Percentiles rank a stretch among this genome's conserved stretches.
These are phyloP conservation scores for Amylocarpus encephaloides DNA, from an alignment of 2,329 filamentous ascomycete genomes.

Conservation along the genomic window DNA sequence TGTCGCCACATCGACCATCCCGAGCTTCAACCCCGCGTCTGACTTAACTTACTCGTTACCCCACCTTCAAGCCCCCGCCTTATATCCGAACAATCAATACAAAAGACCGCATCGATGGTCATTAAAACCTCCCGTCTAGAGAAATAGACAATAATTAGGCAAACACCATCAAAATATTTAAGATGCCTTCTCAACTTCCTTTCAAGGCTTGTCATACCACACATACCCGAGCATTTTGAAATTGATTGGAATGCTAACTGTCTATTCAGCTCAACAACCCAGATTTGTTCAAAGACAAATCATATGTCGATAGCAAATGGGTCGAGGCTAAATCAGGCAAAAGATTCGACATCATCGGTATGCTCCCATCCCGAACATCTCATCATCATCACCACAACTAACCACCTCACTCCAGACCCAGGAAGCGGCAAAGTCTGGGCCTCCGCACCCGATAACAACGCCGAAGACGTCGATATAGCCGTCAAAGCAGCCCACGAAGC, in stretches of 20 bases:
- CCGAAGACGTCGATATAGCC: slow-evolving; percentile 54
- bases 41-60: too few species aligned
- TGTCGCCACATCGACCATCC: too few species aligned
- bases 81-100: background rate
- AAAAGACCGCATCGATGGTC: background rate
- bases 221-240: background rate
- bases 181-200: slow-evolving; percentile 15
- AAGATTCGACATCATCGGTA: slow-evolving; percentile 50
- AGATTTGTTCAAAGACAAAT: slow-evolving; percentile 47
- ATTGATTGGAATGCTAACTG: background rate
- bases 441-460: slow-evolving; percentile 36
- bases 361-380: background rate
- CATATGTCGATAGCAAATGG: slow-evolving; percentile 49
- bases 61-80: background rate
- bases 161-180: background rate
- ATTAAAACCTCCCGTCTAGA: background rate
- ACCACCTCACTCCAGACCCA: slow-evolving; percentile 36
- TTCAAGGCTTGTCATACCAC: slow-evolving; percentile 15
- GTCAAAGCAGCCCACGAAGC: slow-evolving; percentile 54
- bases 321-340: slow-evolving; percentile 49
- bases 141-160: background rate
- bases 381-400: background rate
- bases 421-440: slow-evolving; percentile 38
- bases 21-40: too few species aligned
- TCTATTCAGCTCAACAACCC: slow-evolving; percentile 44